These are phyloP conservation scores for Bathelium albidoporum DNA, from an alignment of 495 filamentous ascomycete genomes.

Conservation along the genomic window DNA sequence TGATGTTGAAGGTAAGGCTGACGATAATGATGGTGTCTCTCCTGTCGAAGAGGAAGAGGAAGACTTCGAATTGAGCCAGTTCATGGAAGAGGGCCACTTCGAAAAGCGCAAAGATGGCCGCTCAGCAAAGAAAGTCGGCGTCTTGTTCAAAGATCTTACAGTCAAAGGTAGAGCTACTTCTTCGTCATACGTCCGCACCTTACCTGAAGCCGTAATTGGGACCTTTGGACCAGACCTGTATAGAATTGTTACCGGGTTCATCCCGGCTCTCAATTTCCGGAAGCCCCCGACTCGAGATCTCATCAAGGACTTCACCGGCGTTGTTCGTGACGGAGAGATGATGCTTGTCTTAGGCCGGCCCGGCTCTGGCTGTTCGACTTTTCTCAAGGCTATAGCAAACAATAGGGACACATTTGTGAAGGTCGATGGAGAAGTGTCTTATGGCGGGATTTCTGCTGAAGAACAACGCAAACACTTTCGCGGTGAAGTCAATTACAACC, in stretches of 20 bases:
- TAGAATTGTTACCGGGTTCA: conserved; percentile 49
- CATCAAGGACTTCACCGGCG: conserved; percentile 68
- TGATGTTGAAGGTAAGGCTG: conserved; percentile 17
- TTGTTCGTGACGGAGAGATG: conserved; percentile 70
- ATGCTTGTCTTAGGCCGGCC: conserved; percentile 76
- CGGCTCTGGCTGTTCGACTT: conserved; percentile 70
- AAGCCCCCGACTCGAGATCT: conserved; percentile 46
- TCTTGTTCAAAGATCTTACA: conserved; percentile 69
- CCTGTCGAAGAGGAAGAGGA: conserved; percentile 31
- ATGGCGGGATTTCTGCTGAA: conserved; percentile 63
- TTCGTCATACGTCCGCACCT: conserved; percentile 58
- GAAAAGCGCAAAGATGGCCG: conserved; percentile 62
- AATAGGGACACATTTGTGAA: conserved; percentile 53
- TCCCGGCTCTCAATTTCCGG: conserved; percentile 51
- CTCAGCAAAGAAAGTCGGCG: conserved; percentile 74
- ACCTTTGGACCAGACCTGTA: conserved; percentile 82
- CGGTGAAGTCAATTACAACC: conserved; percentile 75
- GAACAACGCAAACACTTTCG: conserved; percentile 60
- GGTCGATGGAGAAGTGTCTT: conserved; percentile 62
- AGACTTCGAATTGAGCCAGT: conserved; percentile 61
- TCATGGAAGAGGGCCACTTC: conserved; percentile 70
- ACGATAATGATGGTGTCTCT: conserved; percentile 10
- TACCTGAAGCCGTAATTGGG: conserved; percentile 69
- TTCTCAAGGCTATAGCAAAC: conserved; percentile 69
- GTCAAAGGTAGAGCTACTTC: conserved; percentile 63